Conservation (phyloP, 2,329 filamentous ascomycete genomes). For the Fusarium drepaniforme region DNA sequence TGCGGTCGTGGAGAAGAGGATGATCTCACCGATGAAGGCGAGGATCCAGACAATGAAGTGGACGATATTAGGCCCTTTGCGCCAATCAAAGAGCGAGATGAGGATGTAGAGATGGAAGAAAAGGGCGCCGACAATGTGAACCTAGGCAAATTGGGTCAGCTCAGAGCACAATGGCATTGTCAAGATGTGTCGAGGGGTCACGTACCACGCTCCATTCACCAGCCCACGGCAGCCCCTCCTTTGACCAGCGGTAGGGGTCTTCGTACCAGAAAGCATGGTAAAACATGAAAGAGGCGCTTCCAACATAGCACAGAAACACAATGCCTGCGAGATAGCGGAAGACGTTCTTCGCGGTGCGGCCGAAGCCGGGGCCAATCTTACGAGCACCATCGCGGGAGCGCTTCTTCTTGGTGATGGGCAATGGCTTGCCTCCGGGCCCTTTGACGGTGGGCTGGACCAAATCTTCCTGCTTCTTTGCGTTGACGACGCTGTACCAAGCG, state of each 20-base stretch:
- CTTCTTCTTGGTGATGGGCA: conserved; percentile 76
- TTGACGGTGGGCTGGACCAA: conserved; percentile 63
- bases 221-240: conserved; percentile 74
- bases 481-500: conserved; percentile 65
- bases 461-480: conserved; percentile 62
- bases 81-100: conserved; percentile 87
- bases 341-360: conserved; percentile 74
- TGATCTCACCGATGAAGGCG: conserved; percentile 77
- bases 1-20: conserved; percentile 77
- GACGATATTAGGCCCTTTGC: conserved; percentile 81
- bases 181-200: conserved; percentile 31
- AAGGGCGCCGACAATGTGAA: conserved; percentile 86
- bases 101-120: conserved; percentile 90
- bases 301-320: conserved; percentile 81
- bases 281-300: conserved; percentile 79
- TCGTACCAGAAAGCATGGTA: conserved; percentile 73
- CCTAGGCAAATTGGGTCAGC: conserved; percentile 62
- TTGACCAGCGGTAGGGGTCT: conserved; percentile 53
- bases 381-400: conserved; percentile 60
- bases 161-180: conserved; percentile 17
- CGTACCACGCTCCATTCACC: conserved; percentile 82
- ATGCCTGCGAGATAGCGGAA: conserved; percentile 81
- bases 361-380: conserved; percentile 66
- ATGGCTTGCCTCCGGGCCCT: conserved; percentile 90
- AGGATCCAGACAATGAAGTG: conserved; percentile 86